Base-by-base conservation (phyloP, 2,329 filamentous ascomycete species). In the Neofusicoccum cordaticola region DNA sequence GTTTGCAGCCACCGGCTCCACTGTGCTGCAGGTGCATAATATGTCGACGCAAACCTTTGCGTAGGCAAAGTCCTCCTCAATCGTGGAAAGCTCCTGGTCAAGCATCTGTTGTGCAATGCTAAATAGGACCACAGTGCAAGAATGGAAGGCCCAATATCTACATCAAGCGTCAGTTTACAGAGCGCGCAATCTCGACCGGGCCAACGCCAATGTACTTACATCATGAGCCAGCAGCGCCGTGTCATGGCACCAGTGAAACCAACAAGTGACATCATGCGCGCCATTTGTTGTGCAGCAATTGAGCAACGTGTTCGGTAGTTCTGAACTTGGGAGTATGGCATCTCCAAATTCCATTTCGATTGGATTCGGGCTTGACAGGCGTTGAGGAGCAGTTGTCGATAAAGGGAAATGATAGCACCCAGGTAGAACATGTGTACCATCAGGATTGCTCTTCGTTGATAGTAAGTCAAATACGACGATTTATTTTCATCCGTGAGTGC, bases 401-500 rank as follows among this genome's bases (percentile, higher is more conserved):
- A 76, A 2, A 78, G 68, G 27, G 76, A 67, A 6, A 77, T 71
- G 15, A 77, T 62, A 8, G 75, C 75, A 11, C 76, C 75, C 45
- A 78, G 69, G 63, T 77, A 77, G 60, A 77, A 75, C 75, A 65
- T 62, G 58, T 78, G 75, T 35, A 77, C 70, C 74, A 78, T 75
- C 15, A 77, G 68, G 27, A 77, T 73, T 1, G 75, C 73, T 41
- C 76, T 69, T 39, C 71, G 67, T 62, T 78, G 73, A 44, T 71
- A 75, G 3, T 71, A 35, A 4, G 68, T 73, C 27, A 77, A 51
- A 2, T 70, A 63, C 6, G 52, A 57, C 27, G 71, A 70, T 1
- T 70, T 67, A 5, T 67, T 68, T 35, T 61, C 64, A 15, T 72
- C 73, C 5, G 71, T 74, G 15, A 77, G 68, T 1, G 69, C 71